Conservation (phyloP, 768 basidiomycete genomes). For the Lactarius trivialis region DNA sequence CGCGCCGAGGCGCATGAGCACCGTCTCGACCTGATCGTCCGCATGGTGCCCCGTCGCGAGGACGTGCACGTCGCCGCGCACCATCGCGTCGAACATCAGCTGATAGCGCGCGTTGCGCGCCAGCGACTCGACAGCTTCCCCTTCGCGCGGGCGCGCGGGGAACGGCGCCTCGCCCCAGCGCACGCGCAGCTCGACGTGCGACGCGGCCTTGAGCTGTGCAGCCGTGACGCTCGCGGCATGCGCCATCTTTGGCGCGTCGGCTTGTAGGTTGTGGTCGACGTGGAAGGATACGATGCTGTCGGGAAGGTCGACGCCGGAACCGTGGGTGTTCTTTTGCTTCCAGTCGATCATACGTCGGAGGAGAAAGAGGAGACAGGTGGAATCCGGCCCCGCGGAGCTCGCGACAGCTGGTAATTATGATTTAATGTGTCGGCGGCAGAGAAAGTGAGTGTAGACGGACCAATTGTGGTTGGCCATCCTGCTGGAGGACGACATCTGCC, state of each 20-base stretch:
- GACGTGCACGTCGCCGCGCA: conserved; percentile 30
- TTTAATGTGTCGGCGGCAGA: neutral
- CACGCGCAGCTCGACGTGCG: conserved; percentile 42
- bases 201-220: conserved; percentile 32
- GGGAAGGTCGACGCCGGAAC: conserved; percentile 21
- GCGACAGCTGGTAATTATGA: conserved; percentile 49
- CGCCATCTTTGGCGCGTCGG: conserved; percentile 51
- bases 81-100: conserved; percentile 45
- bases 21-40: conserved; percentile 81
- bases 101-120: conserved; percentile 58
- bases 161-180: conserved; percentile 53
- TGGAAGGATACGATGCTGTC: conserved; percentile 47
- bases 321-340: conserved; percentile 17
- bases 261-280: conserved; percentile 66
- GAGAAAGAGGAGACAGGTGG: conserved; percentile 69
- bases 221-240: conserved; percentile 40
- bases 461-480: conserved; percentile 46
- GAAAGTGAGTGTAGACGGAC: conserved; percentile 27
- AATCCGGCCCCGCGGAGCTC: conserved; percentile 80
- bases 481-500: conserved; percentile 40
- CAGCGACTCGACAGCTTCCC: conserved; percentile 43
- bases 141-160: conserved; percentile 39
- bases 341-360: conserved; percentile 32
- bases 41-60: conserved; percentile 71
- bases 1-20: conserved; percentile 58